A percentile compares a stretch with the other conserved stretches of the same genome.
Evolutionary conservation across 305 asterid species (phyloP).

Genomic region (Andrographis paniculata): DNA sequence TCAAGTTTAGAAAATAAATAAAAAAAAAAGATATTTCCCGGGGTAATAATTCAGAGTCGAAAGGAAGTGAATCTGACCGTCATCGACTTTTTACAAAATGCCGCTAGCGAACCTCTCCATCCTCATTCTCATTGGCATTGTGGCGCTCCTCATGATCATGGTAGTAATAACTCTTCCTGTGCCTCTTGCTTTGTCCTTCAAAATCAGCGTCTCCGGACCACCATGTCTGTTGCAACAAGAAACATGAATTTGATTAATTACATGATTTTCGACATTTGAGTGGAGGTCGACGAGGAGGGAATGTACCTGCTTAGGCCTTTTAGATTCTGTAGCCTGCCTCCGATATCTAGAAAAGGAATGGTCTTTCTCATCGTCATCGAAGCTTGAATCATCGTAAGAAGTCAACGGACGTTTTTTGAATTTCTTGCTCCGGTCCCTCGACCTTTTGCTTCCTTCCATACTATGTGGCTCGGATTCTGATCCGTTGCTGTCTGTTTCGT

Average conservation of each 20-base stretch:
- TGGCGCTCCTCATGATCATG: constrained; percentile 24
- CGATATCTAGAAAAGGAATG: constrained; percentile 45
- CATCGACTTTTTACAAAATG: not conserved
- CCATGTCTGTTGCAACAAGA: not conserved
- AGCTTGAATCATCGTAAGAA: constrained; percentile 29
- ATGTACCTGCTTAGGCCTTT: constrained; percentile 48
- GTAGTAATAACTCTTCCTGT: constrained; percentile 32
- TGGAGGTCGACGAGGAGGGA: constrained; percentile 8
- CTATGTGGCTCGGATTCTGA: constrained; percentile 41
- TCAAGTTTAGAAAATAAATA: constrained; percentile 4
- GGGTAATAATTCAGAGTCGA: constrained; percentile 1
- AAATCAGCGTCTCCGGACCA: constrained; percentile 29
- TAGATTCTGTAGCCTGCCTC: constrained; percentile 39
- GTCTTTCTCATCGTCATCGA: constrained; percentile 48
- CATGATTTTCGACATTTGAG: no score
- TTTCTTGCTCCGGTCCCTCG: constrained; percentile 53
- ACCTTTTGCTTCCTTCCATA: constrained; percentile 46
- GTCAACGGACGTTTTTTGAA: constrained; percentile 37
- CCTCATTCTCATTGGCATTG: constrained; percentile 34
- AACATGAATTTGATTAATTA: no score
- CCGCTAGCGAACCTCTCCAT: constrained; percentile 38
- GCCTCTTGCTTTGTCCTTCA: constrained; percentile 47
- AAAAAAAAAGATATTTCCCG: no score
- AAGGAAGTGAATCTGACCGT: constrained; percentile 4
- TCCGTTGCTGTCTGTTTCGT: constrained; percentile 48